These are phyloP conservation scores for Coemansia sp. DNA, from an alignment of 192 early-diverging fungal species.

Conservation along the genomic window DNA sequence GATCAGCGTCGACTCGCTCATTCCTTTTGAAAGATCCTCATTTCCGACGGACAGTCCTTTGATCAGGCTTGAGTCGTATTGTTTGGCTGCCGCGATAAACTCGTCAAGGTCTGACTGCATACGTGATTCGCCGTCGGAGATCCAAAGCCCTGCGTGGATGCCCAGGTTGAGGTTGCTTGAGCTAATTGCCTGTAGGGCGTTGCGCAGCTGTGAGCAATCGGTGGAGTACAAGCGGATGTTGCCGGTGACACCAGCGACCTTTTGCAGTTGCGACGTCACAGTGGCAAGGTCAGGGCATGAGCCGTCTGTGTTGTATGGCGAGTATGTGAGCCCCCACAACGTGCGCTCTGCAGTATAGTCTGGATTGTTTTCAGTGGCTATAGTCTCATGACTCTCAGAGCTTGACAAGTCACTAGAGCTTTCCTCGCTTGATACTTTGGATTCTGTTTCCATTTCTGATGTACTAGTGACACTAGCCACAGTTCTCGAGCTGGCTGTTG, in stretches of 20 bases:
- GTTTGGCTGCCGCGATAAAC: slow-evolving; percentile 41
- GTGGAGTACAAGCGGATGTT: slow-evolving; percentile 53
- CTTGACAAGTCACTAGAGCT: not conserved
- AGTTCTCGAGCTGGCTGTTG: not conserved
- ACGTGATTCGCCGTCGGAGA: slow-evolving; percentile 24
- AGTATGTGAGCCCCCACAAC: slow-evolving; percentile 49
- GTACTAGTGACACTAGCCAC: not conserved
- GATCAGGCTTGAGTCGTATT: slow-evolving; percentile 24
- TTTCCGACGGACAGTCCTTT: slow-evolving; percentile 51
- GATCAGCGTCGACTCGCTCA: slow-evolving; percentile 37
- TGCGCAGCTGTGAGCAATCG: slow-evolving; percentile 47
- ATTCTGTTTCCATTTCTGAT: not conserved
- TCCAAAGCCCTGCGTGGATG: slow-evolving; percentile 49
- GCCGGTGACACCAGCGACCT: slow-evolving; percentile 24
- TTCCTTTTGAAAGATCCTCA: slow-evolving; percentile 40
- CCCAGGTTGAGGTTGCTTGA: slow-evolving; percentile 23
- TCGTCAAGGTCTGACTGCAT: slow-evolving; percentile 36
- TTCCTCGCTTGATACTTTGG: not conserved
- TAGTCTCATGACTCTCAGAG: not conserved
- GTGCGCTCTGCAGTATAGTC: not conserved
- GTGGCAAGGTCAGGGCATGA: slow-evolving; percentile 38
- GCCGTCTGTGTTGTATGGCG: slow-evolving; percentile 49
- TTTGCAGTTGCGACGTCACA: slow-evolving; percentile 30
- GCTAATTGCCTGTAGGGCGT: slow-evolving; percentile 34
- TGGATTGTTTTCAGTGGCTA: not conserved